Base-by-base conservation (phyloP, 2,329 filamentous ascomycete species). In the Huntiella abstrusa region DNA sequence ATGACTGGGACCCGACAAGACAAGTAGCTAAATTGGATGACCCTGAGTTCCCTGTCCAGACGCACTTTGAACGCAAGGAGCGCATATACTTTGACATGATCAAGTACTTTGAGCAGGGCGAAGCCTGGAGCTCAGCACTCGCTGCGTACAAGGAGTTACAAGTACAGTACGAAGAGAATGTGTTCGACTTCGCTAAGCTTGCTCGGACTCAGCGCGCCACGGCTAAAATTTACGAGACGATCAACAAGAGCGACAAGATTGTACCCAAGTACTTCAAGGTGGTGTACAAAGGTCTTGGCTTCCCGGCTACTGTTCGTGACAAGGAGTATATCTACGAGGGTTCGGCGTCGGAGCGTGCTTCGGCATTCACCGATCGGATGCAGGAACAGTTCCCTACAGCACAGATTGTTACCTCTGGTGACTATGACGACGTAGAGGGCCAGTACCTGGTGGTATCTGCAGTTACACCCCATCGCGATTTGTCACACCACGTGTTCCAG, bases 311-410 rank as follows among this genome's bases (percentile, higher is more conserved):
- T 42, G 60, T 96, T 16, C 74, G 86, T 44, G 86, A 95, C 60
- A 94, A 94, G 63, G 80, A 88, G 49, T 96, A 85, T 60, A 80
- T 96, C 47, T 93, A 92, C 55, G 85, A 96, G 61, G 86, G 83
- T 0, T 74, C 77, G 1, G 70, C 80, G 1, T 76, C 69, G 5
- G 88, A 96, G 60, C 75, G 82, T 16, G 76, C 84, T 36, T 75
- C 77, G 1, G 78, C 77, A 4, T 96, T 96, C 55, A 84, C 83
- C 1, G 87, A 95, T 58, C 80, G 84, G 43, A 84, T 96, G 74
- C 87, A 92, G 57, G 81, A 87, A 59, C 80, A 92, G 55, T 85
- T 93, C 57, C 88, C 87, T 3, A 68, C 80, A 2, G 87, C 88
- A 3, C 82, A 91, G 55, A 80, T 95, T 49, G 67, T 92, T 37